A percentile compares a stretch with the other conserved stretches of the same genome.
phyloP scores from a whole-genome alignment of 805 yeast species.

The Pichia cephalocereana region DNA sequence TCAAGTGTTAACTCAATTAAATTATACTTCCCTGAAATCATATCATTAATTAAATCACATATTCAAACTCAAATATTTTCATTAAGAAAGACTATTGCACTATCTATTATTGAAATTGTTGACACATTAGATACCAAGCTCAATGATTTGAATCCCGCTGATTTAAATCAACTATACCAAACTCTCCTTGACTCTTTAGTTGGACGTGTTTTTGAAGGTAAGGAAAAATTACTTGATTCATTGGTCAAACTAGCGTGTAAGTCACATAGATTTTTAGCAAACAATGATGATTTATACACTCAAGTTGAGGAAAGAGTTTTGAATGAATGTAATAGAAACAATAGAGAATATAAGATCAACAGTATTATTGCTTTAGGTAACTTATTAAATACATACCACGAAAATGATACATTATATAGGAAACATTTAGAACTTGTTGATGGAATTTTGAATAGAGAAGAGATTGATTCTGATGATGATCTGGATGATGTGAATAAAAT shows the following conservation, averaged over 20 bases:
- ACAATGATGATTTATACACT: conserved; percentile 24
- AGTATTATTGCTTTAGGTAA: conserved; percentile 46
- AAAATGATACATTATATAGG: conserved; percentile 24
- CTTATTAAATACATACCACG: conserved; percentile 28
- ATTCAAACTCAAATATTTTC: conserved; percentile 51
- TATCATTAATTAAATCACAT: conserved; percentile 38
- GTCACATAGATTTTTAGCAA: conserved; percentile 29
- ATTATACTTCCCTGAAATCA: conserved; percentile 62
- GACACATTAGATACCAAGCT: conserved; percentile 30
- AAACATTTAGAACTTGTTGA: conserved; percentile 30
- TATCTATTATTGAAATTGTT: conserved; percentile 52
- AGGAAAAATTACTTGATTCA: conserved; percentile 66
- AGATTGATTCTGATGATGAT: conserved; percentile 28
- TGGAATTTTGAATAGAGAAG: conserved; percentile 9
- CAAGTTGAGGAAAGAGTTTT: conserved; percentile 36
- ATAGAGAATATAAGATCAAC: conserved; percentile 51
- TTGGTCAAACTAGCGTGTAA: conserved; percentile 49
- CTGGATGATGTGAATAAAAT: conserved; percentile 17
- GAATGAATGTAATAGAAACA: conserved; percentile 58
- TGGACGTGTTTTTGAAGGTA: conserved; percentile 87
- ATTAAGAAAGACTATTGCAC: conserved; percentile 63
- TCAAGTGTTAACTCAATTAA: conserved; percentile 66
- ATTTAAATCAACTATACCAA: conserved; percentile 33
- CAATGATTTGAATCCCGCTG: conserved; percentile 10
- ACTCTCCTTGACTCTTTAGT: conserved; percentile 50